Base-by-base conservation (phyloP, 352 stramenopile species). In the Phytophthora macrochlamydospora region DNA sequence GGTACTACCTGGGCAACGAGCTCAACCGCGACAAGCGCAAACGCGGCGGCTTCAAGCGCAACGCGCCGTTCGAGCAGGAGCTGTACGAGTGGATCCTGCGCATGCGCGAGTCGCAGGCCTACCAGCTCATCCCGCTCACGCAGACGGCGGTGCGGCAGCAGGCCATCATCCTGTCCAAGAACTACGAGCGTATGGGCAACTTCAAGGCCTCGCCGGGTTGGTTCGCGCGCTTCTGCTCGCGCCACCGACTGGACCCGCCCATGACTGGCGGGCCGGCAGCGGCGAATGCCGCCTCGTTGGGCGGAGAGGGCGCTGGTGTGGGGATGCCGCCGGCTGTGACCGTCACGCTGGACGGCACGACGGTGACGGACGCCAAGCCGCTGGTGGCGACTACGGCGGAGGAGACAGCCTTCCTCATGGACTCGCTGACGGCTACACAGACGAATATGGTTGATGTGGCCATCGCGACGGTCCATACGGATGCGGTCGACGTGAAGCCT, bases 171-270 rank as follows among this genome's bases (percentile, higher is more conserved):
- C 57, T 96, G 13, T 81, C 87, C 18, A 93, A 93, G 61, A 94
- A 94, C 50, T 94, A 94, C 67, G 83, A 94, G 30, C 77, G 72
- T 35, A 94, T 96, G 87, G 70, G 70, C 44, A 91, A 81, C 32
- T 95, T 96, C 67, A 94, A 96, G 71, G 89, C 89, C 4, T 94
- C 89, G 5, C 85, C 87, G 0, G 88, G 89, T 30, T 96, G 89
- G 89, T 96, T 95, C 60, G 83, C 87, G 59, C 87, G 89, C 60
- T 96, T 95, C 65, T 96, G 89, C 71, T 93, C 88, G 54, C 84
- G 88, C 29, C 87, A 96, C 56, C 83, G 83, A 51, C 70, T 96
- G 28, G 85, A 94, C 52, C 85, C 87, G 31, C 80, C 84, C 24
- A 78, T 87, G 38, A 59, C 60, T 53, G 57, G 48, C n/a, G 35